Evolutionary conservation across 371 early-diverging fungal species (phyloP).

Genomic region (Zychaea mexicana): DNA sequence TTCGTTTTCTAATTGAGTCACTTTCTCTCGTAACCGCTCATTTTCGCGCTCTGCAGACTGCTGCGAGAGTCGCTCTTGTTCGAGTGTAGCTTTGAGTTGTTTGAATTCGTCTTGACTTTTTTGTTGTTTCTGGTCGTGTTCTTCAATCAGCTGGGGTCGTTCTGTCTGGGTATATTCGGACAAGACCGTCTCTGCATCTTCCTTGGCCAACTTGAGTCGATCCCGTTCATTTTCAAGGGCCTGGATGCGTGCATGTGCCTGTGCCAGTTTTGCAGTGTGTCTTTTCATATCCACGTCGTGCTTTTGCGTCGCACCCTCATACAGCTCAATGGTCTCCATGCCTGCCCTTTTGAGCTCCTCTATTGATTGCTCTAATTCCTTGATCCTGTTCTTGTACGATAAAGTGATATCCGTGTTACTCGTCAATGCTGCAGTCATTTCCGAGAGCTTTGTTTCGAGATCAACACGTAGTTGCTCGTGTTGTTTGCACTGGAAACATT

Average conservation of each 20-base stretch:
- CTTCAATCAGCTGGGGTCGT: background rate
- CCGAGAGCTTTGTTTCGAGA: background rate
- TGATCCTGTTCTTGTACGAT: conserved; percentile 35
- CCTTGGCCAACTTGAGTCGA: conserved; percentile 4
- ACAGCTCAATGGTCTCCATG: conserved; percentile 39
- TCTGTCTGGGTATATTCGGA: conserved; percentile 19
- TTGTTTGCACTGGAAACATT: conserved; percentile 5
- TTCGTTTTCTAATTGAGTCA: background rate
- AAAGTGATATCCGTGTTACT: conserved; percentile 78
- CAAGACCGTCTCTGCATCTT: conserved; percentile 32
- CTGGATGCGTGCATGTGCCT: conserved; percentile 17
- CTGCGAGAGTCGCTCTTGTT: background rate
- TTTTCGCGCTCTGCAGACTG: background rate
- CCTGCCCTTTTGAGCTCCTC: conserved; percentile 32
- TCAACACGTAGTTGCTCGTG: background rate
- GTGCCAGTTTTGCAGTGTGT: conserved; percentile 13
- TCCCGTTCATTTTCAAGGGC: conserved; percentile 28
- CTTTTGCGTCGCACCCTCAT: conserved; percentile 23
- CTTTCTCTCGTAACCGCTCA: background rate
- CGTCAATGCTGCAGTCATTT: conserved; percentile 25
- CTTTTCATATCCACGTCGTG: conserved; percentile 24
- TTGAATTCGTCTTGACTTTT: conserved; percentile 27
- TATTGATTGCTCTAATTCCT: conserved; percentile 19
- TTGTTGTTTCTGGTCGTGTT: background rate
- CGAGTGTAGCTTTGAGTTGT: background rate